Percentiles rank a stretch among this genome's conserved stretches.
Conservation (phyloP, 805 yeast genomes). For the Wickerhamomyces pijperi region DNA sequence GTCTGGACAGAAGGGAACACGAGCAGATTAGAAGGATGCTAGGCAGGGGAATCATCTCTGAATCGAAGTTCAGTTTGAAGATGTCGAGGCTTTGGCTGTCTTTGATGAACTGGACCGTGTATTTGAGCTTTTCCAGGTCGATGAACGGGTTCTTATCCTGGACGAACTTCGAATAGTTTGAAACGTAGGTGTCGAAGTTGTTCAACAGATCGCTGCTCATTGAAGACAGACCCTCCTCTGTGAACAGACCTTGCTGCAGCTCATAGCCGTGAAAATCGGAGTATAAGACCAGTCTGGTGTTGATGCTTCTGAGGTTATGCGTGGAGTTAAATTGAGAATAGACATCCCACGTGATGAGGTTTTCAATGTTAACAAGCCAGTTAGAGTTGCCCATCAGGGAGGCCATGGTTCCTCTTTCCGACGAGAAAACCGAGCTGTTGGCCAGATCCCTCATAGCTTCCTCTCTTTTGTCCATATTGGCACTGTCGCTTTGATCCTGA, state of each 20-base stretch:
- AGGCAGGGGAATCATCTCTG: slow-evolving; percentile 8
- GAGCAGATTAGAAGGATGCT: slow-evolving; percentile 7
- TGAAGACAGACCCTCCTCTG: slow-evolving; percentile 1
- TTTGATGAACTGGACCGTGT: slow-evolving; percentile 7
- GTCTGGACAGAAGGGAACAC: slow-evolving; percentile 10
- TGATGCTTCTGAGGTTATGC: too few relatives aligned
- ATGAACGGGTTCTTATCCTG: slow-evolving; percentile 15
- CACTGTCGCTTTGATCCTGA: background rate
- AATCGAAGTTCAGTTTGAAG: slow-evolving; percentile 6
- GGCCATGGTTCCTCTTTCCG: too few relatives aligned
- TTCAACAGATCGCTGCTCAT: slow-evolving; percentile 4
- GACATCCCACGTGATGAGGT: slow-evolving; percentile 13
- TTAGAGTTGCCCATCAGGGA: slow-evolving; percentile 4
- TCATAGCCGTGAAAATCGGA: background rate
- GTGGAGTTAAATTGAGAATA: slow-evolving; percentile 2
- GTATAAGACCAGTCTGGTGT: too few relatives aligned
- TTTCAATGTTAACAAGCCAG: slow-evolving; percentile 13
- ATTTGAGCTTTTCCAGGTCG: slow-evolving; percentile 3
- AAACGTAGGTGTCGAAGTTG: slow-evolving; percentile 5
- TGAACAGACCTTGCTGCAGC: slow-evolving; percentile 1
- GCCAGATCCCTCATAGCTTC: slow-evolving; percentile 5
- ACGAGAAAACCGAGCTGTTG: too few relatives aligned
- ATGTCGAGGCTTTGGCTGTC: background rate
- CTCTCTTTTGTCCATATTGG: background rate
- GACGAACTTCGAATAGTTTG: slow-evolving; percentile 8